Conservation (phyloP, 495 filamentous ascomycete species). For the Trichoderma orchidacearum region DNA sequence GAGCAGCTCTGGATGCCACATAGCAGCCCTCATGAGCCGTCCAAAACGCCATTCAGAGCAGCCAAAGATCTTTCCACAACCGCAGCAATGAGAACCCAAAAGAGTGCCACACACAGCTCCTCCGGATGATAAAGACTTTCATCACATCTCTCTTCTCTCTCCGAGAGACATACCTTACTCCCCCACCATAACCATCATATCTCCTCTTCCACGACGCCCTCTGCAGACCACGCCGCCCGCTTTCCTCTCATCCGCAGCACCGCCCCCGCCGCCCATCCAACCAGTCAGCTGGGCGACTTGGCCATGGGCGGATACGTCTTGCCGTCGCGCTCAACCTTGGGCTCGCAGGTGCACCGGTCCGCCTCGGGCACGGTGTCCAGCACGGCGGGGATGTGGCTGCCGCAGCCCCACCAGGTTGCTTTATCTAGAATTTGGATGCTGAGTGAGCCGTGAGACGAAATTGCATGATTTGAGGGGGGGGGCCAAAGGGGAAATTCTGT, state of each 20-base stretch:
- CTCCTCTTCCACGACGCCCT: constrained; percentile 1
- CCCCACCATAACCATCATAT: background rate
- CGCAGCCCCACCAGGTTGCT: constrained; percentile 59
- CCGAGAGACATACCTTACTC: background rate
- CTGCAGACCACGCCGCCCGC: background rate
- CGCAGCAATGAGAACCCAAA: too few species aligned
- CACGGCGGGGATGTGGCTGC: constrained; percentile 49
- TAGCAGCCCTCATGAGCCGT: too few species aligned
- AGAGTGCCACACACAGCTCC: too few species aligned
- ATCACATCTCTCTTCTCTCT: too few species aligned
- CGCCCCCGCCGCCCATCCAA: background rate
- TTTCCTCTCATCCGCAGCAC: constrained; percentile 1
- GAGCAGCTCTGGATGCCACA: too few species aligned
- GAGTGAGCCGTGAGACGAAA: too few species aligned
- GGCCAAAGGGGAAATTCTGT: too few species aligned
- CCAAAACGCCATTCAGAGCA: too few species aligned
- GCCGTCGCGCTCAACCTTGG: constrained; percentile 45
- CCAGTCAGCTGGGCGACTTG: constrained; percentile 4
- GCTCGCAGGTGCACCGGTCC: constrained; percentile 51
- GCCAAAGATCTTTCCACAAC: too few species aligned
- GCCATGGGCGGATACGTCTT: constrained; percentile 49
- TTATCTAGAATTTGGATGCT: constrained; percentile 38
- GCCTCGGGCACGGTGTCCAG: constrained; percentile 46
- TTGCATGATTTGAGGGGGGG: too few species aligned
- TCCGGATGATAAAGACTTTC: too few species aligned